Conservation (phyloP, 1,284 basidiomycete genomes). For the Erythrobasidium hasegawianum region DNA sequence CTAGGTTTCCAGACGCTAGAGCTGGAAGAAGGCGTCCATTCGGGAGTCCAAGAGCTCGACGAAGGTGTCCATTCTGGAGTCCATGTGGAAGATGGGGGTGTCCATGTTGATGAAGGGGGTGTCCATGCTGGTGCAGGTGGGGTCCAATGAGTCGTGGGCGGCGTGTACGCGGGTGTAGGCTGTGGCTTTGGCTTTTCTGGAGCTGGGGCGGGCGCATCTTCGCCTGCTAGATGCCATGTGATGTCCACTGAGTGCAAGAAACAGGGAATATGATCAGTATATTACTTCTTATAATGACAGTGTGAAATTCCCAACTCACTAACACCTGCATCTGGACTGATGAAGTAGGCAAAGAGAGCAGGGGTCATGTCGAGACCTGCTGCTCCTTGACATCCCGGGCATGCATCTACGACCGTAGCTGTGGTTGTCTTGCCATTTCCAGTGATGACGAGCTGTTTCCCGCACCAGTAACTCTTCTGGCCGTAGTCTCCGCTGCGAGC, state of each 20-base stretch:
- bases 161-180: no score
- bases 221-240: constrained; percentile 13
- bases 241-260: constrained; percentile 10
- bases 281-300: no score
- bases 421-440: constrained; percentile 18
- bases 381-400: constrained; percentile 15
- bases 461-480: constrained; percentile 13
- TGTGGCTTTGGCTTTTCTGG: no score
- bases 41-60: neutral
- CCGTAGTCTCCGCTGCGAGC: constrained; percentile 10
- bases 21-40: constrained; percentile 1
- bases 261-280: no score
- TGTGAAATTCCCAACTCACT: no score
- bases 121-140: neutral
- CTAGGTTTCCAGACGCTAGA: no score
- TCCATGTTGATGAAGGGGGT: neutral
- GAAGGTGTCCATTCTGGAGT: neutral
- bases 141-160: no score
- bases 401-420: constrained; percentile 7
- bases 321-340: constrained; percentile 6
- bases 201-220: neutral
- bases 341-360: constrained; percentile 5
- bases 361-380: constrained; percentile 28
- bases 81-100: no score
- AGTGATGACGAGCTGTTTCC: constrained; percentile 15